Conservation (phyloP, 2,329 filamentous ascomycete genomes). For the Pseudogymnoascus sp. region DNA sequence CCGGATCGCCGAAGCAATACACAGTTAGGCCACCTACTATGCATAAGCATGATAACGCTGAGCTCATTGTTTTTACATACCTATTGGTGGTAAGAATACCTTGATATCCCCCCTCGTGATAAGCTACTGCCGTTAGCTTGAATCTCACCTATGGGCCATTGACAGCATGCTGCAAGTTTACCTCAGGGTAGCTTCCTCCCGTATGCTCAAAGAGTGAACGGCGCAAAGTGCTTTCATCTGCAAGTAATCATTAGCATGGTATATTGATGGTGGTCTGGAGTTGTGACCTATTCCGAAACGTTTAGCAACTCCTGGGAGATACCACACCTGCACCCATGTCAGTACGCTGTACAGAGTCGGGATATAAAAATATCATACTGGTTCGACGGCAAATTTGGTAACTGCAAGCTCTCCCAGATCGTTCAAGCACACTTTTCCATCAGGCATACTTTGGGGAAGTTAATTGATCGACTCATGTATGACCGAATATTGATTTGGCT, state of each 20-base stretch:
- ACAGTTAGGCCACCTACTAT: constrained; percentile 71
- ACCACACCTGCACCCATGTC: constrained; percentile 51
- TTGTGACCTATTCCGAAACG: constrained; percentile 66
- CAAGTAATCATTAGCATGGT: constrained; percentile 24
- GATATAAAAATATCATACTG: constrained; percentile 50
- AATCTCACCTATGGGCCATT: constrained; percentile 13
- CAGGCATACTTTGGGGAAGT: constrained; percentile 31
- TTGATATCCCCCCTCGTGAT: constrained; percentile 95
- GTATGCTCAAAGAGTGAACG: constrained; percentile 90
- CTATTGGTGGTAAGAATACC: constrained; percentile 89
- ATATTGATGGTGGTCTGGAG: neutral
- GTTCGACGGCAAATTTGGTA: constrained; percentile 95
- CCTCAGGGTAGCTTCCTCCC: constrained; percentile 86
- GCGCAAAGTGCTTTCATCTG: constrained; percentile 75
- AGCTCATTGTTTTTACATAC: constrained; percentile 29
- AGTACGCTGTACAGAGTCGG: neutral
- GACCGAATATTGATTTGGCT: constrained; percentile 17
- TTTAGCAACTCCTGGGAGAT: constrained; percentile 78
- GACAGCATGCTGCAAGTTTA: constrained; percentile 26
- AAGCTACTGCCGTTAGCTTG: constrained; percentile 37
- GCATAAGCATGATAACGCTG: constrained; percentile 15
- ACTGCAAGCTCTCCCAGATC: constrained; percentile 73
- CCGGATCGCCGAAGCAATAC: constrained; percentile 92
- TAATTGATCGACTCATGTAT: constrained; percentile 7
- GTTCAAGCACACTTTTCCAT: constrained; percentile 87